Evolutionary conservation across 768 basidiomycete genomes (phyloP).

Genomic region (Phlegmacium glaucopus): DNA sequence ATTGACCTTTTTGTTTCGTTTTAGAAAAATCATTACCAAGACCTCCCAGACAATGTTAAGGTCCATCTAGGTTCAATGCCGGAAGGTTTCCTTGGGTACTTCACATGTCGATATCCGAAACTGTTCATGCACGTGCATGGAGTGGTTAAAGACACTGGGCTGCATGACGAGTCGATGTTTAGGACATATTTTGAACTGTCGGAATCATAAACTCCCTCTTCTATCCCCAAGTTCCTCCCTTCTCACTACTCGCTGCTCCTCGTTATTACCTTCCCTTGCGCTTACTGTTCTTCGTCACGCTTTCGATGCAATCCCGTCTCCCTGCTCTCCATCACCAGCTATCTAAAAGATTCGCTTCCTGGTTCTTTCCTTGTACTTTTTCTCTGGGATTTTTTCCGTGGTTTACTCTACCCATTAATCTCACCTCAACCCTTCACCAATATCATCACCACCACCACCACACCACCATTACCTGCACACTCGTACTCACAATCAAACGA

Average conservation of each 20-base stretch:
- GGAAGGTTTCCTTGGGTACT: slow-evolving; percentile 88
- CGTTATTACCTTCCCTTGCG: too few relatives aligned
- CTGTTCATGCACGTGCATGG: slow-evolving; percentile 90
- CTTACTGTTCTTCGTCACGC: too few relatives aligned
- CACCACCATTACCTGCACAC: background rate
- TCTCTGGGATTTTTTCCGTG: too few relatives aligned
- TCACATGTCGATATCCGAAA: slow-evolving; percentile 87
- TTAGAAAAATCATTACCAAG: slow-evolving; percentile 98
- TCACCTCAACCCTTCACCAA: background rate
- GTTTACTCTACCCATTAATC: too few relatives aligned
- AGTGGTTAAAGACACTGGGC: slow-evolving; percentile 70
- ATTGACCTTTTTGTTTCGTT: too few relatives aligned
- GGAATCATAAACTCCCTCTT: slow-evolving; percentile 24
- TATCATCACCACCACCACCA: background rate
- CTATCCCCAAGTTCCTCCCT: too few relatives aligned
- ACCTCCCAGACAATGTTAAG: slow-evolving; percentile 89
- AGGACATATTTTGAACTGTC: slow-evolving; percentile 79
- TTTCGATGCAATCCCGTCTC: too few relatives aligned
- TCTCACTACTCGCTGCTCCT: too few relatives aligned
- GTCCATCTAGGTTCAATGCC: slow-evolving; percentile 88
- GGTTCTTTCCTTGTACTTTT: too few relatives aligned
- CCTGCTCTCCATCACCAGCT: too few relatives aligned
- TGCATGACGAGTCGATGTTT: slow-evolving; percentile 88
- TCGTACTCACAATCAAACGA: too few relatives aligned
- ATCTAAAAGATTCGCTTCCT: too few relatives aligned